Conservation (phyloP, 495 filamentous ascomycete species). For the Paragyromitra xinjiangensis region DNA sequence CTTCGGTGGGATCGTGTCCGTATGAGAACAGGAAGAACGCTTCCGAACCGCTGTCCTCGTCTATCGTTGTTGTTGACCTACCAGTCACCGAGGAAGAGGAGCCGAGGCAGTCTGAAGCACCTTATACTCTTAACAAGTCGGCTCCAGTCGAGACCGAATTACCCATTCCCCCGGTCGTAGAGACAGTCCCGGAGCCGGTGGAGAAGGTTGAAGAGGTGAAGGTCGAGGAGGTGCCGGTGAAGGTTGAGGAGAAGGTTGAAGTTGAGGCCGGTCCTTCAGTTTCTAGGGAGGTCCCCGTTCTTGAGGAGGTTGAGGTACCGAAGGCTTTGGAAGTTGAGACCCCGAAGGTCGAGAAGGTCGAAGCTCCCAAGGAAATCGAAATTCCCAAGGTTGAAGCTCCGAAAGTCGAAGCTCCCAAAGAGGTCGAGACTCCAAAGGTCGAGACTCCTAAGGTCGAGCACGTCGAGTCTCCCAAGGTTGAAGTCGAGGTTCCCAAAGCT, state of each 20-base stretch:
- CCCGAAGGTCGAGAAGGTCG: not conserved
- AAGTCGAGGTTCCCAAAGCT: not conserved
- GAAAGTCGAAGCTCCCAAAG: conserved; percentile 20
- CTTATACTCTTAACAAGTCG: not conserved
- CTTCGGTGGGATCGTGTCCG: conserved; percentile 6
- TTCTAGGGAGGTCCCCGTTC: conserved; percentile 9
- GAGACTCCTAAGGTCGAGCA: conserved; percentile 12
- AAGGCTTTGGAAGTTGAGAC: not conserved
- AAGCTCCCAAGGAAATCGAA: conserved; percentile 7
- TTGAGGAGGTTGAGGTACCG: conserved; percentile 15
- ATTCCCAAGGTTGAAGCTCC: not conserved
- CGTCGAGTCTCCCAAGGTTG: conserved; percentile 16
- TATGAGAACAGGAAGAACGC: conserved; percentile 30
- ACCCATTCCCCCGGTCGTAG: not conserved
- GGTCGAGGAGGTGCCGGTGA: conserved; percentile 8
- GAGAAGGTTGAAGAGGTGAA: conserved; percentile 26
- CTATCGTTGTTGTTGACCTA: conserved; percentile 29
- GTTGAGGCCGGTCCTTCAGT: conserved; percentile 24
- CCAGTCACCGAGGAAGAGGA: conserved; percentile 25
- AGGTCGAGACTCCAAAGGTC: not conserved
- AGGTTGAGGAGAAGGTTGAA: conserved; percentile 22
- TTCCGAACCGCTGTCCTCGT: conserved; percentile 21
- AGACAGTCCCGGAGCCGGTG: conserved; percentile 11
- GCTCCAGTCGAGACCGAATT: conserved; percentile 3
- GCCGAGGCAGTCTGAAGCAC: conserved; percentile 6